phyloP scores from a whole-genome alignment of 2,329 filamentous ascomycete species.

The Aspergillus terreus region DNA sequence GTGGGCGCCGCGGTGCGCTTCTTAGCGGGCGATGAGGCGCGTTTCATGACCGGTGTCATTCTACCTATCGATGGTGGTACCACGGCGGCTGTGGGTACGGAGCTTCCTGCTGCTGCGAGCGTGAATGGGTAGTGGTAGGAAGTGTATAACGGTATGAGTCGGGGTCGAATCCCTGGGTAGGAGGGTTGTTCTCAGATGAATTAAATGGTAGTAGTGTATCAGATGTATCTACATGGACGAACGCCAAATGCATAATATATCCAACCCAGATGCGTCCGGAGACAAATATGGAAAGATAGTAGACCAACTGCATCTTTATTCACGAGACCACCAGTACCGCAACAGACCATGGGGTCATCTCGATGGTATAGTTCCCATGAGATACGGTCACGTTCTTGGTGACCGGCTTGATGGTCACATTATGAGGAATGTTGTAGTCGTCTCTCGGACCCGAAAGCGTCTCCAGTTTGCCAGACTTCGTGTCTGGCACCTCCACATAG shows the following conservation, averaged over 20 bases:
- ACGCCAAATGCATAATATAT: not conserved
- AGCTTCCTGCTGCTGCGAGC: slow-evolving; percentile 37
- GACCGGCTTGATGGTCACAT: slow-evolving; percentile 16
- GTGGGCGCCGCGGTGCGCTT: slow-evolving; percentile 50
- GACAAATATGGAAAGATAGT: not conserved
- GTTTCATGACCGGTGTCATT: slow-evolving; percentile 51
- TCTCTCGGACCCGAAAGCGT: slow-evolving; percentile 20
- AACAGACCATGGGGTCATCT: slow-evolving; percentile 23
- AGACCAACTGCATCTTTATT: not conserved
- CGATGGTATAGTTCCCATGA: slow-evolving; percentile 18
- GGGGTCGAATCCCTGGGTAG: not conserved
- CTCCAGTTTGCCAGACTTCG: slow-evolving; percentile 18
- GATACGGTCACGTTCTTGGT: slow-evolving; percentile 8
- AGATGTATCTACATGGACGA: not conserved
- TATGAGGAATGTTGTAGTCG: slow-evolving; percentile 17
- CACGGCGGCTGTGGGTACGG: slow-evolving; percentile 40
- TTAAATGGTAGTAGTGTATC: not conserved
- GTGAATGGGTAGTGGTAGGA: slow-evolving; percentile 22
- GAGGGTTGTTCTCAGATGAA: not conserved
- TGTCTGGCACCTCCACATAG: slow-evolving; percentile 22
- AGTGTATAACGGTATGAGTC: not conserved
- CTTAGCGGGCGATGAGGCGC: slow-evolving; percentile 49
- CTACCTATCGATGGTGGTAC: slow-evolving; percentile 48
- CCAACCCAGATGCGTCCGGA: not conserved
- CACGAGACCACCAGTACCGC: slow-evolving; percentile 21